Conservation (phyloP, 2,329 filamentous ascomycete species). For the Apiospora kogelbergensis region DNA sequence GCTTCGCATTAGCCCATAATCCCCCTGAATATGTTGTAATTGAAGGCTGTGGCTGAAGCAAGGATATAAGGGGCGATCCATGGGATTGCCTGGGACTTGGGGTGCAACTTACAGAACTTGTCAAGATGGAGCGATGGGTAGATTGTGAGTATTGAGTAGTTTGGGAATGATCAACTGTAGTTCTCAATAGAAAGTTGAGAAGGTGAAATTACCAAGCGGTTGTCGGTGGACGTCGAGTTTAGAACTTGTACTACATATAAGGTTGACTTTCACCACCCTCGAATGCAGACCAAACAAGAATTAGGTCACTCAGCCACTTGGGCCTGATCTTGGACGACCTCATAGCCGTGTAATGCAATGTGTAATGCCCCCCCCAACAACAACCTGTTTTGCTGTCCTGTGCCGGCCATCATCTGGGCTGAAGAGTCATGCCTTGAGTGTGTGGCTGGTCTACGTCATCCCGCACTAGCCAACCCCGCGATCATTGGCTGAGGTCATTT, state of each 20-base stretch:
- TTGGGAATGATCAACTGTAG: neutral
- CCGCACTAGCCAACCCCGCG: neutral
- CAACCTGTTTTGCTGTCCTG: conserved; percentile 2
- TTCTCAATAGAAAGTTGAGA: neutral
- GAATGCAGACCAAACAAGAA: neutral
- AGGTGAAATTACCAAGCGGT: neutral
- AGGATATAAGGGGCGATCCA: neutral
- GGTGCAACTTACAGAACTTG: neutral
- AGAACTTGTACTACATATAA: neutral
- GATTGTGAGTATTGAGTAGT: neutral
- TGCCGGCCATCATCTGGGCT: neutral
- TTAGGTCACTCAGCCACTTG: neutral
- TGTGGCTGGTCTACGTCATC: conserved; percentile 11
- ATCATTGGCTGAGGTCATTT: conserved; percentile 6
- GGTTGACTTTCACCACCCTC: neutral
- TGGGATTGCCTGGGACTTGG: neutral
- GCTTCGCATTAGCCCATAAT: neutral
- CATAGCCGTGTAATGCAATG: neutral
- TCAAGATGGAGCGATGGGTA: neutral
- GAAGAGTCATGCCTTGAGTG: neutral
- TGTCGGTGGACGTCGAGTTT: neutral
- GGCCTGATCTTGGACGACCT: neutral
- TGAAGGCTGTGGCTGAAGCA: neutral
- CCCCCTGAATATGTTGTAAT: neutral
- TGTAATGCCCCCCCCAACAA: neutral